phyloP scores from a whole-genome alignment of 371 early-diverging fungal genomes.

The Mortierella sp. region DNA sequence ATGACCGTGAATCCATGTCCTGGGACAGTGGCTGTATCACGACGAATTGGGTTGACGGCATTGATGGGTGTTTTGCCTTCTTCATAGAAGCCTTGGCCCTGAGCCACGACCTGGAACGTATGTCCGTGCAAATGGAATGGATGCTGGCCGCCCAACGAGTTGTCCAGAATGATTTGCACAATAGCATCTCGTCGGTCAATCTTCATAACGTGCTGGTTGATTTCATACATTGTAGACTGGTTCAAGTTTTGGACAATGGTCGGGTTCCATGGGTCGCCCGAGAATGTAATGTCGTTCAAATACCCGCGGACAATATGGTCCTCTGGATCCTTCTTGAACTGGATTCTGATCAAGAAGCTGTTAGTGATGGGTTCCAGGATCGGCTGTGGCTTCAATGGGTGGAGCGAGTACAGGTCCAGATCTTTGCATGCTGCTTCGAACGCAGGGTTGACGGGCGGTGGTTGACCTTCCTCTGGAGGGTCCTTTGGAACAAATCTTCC shows the following conservation, averaged over 20 bases:
- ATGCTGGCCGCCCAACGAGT: conserved; percentile 46
- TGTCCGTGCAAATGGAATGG: conserved; percentile 61
- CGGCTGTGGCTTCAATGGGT: conserved; percentile 48
- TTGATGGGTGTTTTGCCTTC: conserved; percentile 58
- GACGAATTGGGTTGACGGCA: conserved; percentile 65
- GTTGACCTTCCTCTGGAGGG: conserved; percentile 8
- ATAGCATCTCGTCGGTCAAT: conserved; percentile 25
- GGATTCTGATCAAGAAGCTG: conserved; percentile 34
- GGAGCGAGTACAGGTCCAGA: conserved; percentile 46
- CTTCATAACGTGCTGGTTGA: conserved; percentile 39
- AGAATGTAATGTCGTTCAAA: conserved; percentile 44
- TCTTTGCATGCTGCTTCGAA: conserved; percentile 48
- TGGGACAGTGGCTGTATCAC: conserved; percentile 67
- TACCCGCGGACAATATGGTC: conserved; percentile 38
- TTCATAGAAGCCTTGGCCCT: conserved; percentile 49
- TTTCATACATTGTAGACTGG: conserved; percentile 4
- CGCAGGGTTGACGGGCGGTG: conserved; percentile 43
- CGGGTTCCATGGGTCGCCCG: conserved; percentile 38
- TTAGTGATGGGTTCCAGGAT: conserved; percentile 50
- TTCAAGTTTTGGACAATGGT: conserved; percentile 43
- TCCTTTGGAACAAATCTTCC: conserved; percentile 30
- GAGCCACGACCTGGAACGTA: conserved; percentile 56
- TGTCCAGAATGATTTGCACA: conserved; percentile 46
- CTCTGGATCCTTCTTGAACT: conserved; percentile 36
- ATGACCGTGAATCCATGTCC: conserved; percentile 59